Evolutionary conservation across 2,329 filamentous ascomycete species (phyloP).

Genomic region (Microsporum ferrugineum): DNA sequence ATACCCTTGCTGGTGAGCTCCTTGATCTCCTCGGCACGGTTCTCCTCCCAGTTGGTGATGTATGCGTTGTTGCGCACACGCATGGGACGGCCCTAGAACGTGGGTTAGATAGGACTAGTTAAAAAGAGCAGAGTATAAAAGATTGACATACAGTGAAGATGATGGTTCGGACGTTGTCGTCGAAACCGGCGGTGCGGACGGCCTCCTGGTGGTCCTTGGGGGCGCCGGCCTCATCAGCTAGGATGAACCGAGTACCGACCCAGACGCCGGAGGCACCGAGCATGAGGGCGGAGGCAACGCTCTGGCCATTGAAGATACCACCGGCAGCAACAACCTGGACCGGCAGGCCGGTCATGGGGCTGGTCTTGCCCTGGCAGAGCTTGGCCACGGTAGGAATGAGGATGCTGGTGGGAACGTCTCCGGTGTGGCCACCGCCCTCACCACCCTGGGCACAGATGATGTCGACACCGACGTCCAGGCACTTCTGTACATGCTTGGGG

Average conservation of each 20-base stretch:
- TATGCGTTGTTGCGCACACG: conserved; percentile 90
- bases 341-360: conserved; percentile 71
- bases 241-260: conserved; percentile 93
- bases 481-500: conserved; percentile 97
- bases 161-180: conserved; percentile 92
- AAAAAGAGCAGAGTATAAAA: not conserved
- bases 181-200: conserved; percentile 78
- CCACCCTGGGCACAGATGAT: conserved; percentile 98
- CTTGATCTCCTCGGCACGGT: conserved; percentile 83
- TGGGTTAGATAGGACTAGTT: not conserved
- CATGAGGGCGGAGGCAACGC: conserved; percentile 80
- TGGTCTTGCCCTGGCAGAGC: conserved; percentile 67
- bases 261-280: conserved; percentile 87
- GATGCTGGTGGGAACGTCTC: conserved; percentile 80
- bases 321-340: conserved; percentile 91
- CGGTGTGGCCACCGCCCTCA: conserved; percentile 93
- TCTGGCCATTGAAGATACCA: conserved; percentile 85
- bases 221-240: conserved; percentile 87
- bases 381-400: conserved; percentile 88
- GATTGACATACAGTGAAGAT: conserved; percentile 66
- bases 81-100: conserved; percentile 60
- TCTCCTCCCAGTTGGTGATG: conserved; percentile 91
- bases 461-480: conserved; percentile 79
- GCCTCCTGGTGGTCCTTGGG: conserved; percentile 91
- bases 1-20: conserved; percentile 77